Evolutionary conservation across 176 grass and related monocot species (phyloP), one percentile per base, ranked within the genome.

Genomic region (Cymbopogon citratus): DNA sequence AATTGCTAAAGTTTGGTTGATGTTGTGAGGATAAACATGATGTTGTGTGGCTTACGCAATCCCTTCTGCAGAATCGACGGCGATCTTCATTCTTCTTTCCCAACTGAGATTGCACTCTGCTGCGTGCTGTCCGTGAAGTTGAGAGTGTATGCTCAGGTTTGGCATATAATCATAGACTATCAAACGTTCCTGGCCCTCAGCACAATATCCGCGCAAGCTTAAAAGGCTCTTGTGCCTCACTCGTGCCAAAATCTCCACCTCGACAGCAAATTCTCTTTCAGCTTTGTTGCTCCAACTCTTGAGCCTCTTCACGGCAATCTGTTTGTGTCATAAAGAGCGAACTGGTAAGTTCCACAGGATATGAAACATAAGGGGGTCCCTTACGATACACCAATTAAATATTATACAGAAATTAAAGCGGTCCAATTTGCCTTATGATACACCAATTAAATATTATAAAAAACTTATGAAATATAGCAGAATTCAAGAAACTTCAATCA

Each of bases 211-310:
- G 26, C 94, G 94, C 65, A 97, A 78, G 75, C 75, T 94, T 67
- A 97, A 81, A 33, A 97, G 85, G 65, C 88, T 97, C 70, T 88
- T 93, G 75, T 97, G 91, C 38, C 91, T 81, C 41, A 97, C 89
- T 83, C 80, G 81, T 64, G 89, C 94, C 63, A 97, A 85, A 65
- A 97, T 83, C 89, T 91, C 81, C 11, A 97, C 84, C 84, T 97
- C 94, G 0, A 89, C 73, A 10, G 89, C 75, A 83, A 97, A 97
- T 79, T 97, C 91, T 40, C 61, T 87, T 87, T 97, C 94, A 35
- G 94, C 94, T 74, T 85, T 97, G 90, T 91, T 94, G 80, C 94
- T 97, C 94, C 94, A 97, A 64, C 90, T 89, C 82, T 91, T 97
- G 48, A 97, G 87, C 83, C 94, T 92, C 78, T 97, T 97, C 40